phyloP scores from a whole-genome alignment of 345 rosid genomes.

The Gossypioides kirkii region DNA sequence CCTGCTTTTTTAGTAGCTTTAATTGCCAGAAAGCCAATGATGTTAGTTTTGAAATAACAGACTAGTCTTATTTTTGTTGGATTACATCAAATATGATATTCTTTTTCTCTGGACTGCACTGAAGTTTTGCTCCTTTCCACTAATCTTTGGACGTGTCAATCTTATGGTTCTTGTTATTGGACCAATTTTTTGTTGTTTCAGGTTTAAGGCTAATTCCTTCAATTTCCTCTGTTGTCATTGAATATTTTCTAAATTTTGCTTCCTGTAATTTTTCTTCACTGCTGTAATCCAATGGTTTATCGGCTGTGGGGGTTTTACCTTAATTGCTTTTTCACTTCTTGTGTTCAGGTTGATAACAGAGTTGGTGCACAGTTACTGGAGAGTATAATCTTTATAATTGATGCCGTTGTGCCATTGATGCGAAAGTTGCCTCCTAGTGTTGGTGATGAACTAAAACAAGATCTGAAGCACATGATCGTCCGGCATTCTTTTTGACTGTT shows the following conservation, averaged over 20 bases:
- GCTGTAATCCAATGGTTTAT: not conserved
- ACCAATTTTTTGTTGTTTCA: not conserved
- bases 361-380: constrained; percentile 81
- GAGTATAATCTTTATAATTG: constrained; percentile 86
- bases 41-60: not conserved
- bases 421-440: constrained; percentile 74
- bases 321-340: constrained; percentile 24
- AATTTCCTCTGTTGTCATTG: not conserved
- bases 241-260: not conserved
- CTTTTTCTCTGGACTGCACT: not conserved
- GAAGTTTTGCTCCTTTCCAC: not conserved
- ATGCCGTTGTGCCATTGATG: constrained; percentile 81
- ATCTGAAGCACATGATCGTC: constrained; percentile 90
- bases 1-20: not conserved
- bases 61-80: not conserved
- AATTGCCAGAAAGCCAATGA: not conserved
- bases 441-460: constrained; percentile 90
- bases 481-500: constrained; percentile 92
- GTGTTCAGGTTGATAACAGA: constrained; percentile 77
- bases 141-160: not conserved
- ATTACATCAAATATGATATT: not conserved
- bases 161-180: not conserved
- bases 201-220: not conserved
- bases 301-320: constrained; percentile 6
- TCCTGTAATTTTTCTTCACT: not conserved